Evolutionary conservation across 2,329 filamentous ascomycete species (phyloP).

Genomic region (Aspergillus intermedius): DNA sequence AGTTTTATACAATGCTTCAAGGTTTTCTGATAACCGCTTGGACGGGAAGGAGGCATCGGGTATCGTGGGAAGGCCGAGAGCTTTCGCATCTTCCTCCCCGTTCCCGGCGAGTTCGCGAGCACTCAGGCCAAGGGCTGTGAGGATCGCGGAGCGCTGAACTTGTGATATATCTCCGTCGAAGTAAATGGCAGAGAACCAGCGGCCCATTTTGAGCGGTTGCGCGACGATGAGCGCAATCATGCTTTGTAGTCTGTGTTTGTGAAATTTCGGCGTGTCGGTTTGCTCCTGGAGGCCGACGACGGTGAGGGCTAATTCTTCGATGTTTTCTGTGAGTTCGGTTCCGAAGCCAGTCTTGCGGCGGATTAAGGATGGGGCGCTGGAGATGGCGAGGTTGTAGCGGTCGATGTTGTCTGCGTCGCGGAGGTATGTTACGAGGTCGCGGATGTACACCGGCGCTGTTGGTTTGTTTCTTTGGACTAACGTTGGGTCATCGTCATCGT

Average conservation of each 20-base stretch:
- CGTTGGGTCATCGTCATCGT: slow-evolving; percentile 89
- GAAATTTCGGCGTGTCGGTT: slow-evolving; percentile 72
- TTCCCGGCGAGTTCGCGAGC: slow-evolving; percentile 80
- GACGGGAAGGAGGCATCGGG: slow-evolving; percentile 62
- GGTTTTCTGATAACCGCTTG: slow-evolving; percentile 65
- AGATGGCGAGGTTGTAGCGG: slow-evolving; percentile 70
- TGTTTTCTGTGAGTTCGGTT: slow-evolving; percentile 77
- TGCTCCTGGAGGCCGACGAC: slow-evolving; percentile 79
- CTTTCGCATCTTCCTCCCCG: slow-evolving; percentile 47
- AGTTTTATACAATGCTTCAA: slow-evolving; percentile 62
- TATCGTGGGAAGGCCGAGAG: slow-evolving; percentile 24
- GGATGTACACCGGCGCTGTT: slow-evolving; percentile 76
- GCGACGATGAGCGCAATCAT: slow-evolving; percentile 77
- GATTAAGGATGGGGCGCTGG: slow-evolving; percentile 71
- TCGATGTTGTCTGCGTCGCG: slow-evolving; percentile 79
- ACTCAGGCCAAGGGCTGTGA: slow-evolving; percentile 73
- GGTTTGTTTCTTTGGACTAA: slow-evolving; percentile 76
- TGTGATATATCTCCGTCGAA: slow-evolving; percentile 91
- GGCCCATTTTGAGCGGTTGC: slow-evolving; percentile 69
- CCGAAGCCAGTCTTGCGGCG: slow-evolving; percentile 84
- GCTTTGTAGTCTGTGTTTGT: slow-evolving; percentile 66
- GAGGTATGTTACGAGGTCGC: slow-evolving; percentile 72
- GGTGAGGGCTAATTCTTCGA: slow-evolving; percentile 69
- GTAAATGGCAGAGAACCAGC: slow-evolving; percentile 76
- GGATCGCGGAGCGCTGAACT: slow-evolving; percentile 71